Percentiles rank a stretch among this genome's conserved stretches.
Evolutionary conservation across 352 stramenopile species (phyloP).

Genomic region (Globisporangium uncinulatum): DNA sequence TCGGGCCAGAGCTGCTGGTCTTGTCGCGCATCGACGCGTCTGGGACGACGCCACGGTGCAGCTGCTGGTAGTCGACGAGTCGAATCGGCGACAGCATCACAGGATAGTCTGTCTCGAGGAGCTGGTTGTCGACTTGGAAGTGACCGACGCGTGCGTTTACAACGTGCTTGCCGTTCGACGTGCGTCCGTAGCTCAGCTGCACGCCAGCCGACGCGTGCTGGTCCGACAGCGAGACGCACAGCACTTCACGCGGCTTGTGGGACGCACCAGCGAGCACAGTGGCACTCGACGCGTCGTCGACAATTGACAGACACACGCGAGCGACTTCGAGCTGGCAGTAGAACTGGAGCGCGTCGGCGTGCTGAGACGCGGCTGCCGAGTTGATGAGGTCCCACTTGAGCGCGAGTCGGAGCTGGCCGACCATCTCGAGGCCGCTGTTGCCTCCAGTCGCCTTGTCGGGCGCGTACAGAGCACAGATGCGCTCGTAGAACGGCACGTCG

Average conservation of each 20-base stretch:
- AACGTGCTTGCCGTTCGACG: conserved; percentile 67
- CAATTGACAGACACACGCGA: conserved; percentile 65
- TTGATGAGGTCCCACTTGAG: conserved; percentile 80
- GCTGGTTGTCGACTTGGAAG: conserved; percentile 82
- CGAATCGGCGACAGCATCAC: conserved; percentile 71
- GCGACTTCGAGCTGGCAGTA: conserved; percentile 76
- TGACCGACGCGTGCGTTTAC: conserved; percentile 73
- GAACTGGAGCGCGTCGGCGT: conserved; percentile 43
- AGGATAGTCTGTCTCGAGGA: conserved; percentile 81
- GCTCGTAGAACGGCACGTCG: conserved; percentile 46
- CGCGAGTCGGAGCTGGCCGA: conserved; percentile 67
- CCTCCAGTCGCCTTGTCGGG: conserved; percentile 10
- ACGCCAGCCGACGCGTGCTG: conserved; percentile 64
- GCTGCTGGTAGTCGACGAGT: conserved; percentile 55
- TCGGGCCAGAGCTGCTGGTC: conserved; percentile 12
- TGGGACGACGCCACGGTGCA: conserved; percentile 39
- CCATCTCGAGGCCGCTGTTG: conserved; percentile 42
- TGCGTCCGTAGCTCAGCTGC: conserved; percentile 67
- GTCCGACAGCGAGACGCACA: conserved; percentile 71
- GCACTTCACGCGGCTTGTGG: conserved; percentile 56
- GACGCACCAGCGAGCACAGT: conserved; percentile 19
- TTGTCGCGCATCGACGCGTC: conserved; percentile 3
- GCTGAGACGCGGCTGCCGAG: conserved; percentile 27
- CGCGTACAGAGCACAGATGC: conserved; percentile 65
- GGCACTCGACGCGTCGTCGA: conserved; percentile 50